phyloP scores from a whole-genome alignment of 2,329 filamentous ascomycete genomes.

The Xylariaceae sp. region DNA sequence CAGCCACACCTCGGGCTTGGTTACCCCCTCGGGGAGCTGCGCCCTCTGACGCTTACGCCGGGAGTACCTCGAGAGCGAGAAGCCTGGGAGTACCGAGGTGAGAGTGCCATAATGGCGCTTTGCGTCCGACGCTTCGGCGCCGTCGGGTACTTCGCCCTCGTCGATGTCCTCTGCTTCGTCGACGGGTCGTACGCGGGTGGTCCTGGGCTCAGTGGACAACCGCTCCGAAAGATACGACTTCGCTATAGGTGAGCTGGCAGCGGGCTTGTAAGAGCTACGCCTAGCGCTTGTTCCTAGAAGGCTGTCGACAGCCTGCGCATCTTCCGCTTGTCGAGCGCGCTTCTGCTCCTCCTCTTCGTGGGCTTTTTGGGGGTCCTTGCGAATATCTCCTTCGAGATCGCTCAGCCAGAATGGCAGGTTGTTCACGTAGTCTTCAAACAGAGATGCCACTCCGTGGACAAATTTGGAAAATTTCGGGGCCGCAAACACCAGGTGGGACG shows the following conservation, averaged over 20 bases:
- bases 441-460: slow-evolving; percentile 81
- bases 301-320: slow-evolving; percentile 84
- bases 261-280: slow-evolving; percentile 51
- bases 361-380: slow-evolving; percentile 82
- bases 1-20: slow-evolving; percentile 79
- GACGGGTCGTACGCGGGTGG: slow-evolving; percentile 18
- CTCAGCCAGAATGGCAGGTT: slow-evolving; percentile 93
- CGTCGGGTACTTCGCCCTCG: slow-evolving; percentile 28
- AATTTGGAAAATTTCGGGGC: slow-evolving; percentile 94
- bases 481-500: slow-evolving; percentile 85
- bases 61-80: slow-evolving; percentile 76
- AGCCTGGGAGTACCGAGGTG: slow-evolving; percentile 71
- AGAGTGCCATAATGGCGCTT: slow-evolving; percentile 49
- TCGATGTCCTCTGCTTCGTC: slow-evolving; percentile 23
- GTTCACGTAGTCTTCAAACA: slow-evolving; percentile 96
- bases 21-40: slow-evolving; percentile 78
- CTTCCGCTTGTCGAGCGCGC: slow-evolving; percentile 73
- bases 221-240: slow-evolving; percentile 59
- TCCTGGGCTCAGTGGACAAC: slow-evolving; percentile 42
- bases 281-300: slow-evolving; percentile 57
- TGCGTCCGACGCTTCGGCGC: slow-evolving; percentile 26
- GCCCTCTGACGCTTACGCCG: slow-evolving; percentile 46
- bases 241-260: slow-evolving; percentile 60
- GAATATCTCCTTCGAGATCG: slow-evolving; percentile 87
- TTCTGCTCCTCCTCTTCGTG: slow-evolving; percentile 89